Base-by-base conservation (phyloP, 371 early-diverging fungal species). In the Syncephalastrum racemosum region DNA sequence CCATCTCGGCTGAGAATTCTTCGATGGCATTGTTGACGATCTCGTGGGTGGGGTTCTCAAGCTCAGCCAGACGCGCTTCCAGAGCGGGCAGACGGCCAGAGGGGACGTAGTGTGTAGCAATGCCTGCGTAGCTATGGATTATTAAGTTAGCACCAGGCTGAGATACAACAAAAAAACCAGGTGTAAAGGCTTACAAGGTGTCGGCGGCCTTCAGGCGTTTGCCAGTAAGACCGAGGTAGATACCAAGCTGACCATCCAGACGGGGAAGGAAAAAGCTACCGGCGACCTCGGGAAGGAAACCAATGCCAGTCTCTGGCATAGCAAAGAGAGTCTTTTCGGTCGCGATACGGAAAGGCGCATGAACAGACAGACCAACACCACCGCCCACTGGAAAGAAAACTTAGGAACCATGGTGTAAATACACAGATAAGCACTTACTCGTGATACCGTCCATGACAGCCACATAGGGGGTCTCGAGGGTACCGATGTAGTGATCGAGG, bases 91-190 rank as follows among this genome's bases (percentile, higher is more conserved):
- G 62, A 16, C 96, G 87, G 56, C 88, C 89, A 4, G 91, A 85
- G n/a, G 97, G 96, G 10, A 98, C 90, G 66, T 85, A 98, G 71
- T 98, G 98, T 7, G 98, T 95, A 12, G 95, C 99, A 63, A 98
- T 84, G 39, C 63, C 63, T 42, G 64, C 25, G 27, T 59, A 60
- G 47, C 60, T 60, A 43, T 22, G 20, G 10, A 15, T 45, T 36
- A 36, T 1, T 14, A 36, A 8, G 10, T 43, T 4, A 15, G 8
- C 23, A 56, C 20, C 4, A 0, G n/a, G 16, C 25, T 15, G 16
- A 24, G 8, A 48, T 8, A 14, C 16, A n/a, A 12, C 6, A 5
- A 23, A 16, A 47, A 8, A 15, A 31, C 6, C 4, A 0, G n/a
- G n/a, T n/a, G n/a, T 16, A 18, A 23, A 14, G 19, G 74, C 87